These are phyloP conservation scores for Chondrus crispus DNA, from an alignment of 23 red algal genomes.

Conservation along the genomic window DNA sequence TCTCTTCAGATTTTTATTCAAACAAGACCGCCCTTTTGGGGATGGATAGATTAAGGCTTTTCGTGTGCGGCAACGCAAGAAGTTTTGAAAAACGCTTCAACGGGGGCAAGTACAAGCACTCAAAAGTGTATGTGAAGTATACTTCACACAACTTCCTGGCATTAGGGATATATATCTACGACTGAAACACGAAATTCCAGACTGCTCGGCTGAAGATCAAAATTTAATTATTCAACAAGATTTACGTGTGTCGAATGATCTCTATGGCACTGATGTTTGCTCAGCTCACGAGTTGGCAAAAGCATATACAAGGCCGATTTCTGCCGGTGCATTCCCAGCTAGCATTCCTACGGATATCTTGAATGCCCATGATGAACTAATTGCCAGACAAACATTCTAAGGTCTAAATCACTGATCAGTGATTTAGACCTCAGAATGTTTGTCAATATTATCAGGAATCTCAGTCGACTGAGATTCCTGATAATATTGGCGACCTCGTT, in stretches of 20 bases:
- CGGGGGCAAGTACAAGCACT: too few species aligned
- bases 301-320: not conserved
- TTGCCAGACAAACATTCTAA: not conserved
- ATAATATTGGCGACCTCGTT: not conserved
- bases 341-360: not conserved
- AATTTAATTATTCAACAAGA: not conserved
- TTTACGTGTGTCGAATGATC: not conserved
- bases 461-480: not conserved
- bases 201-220: not conserved
- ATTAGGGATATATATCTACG: constrained; percentile 5
- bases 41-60: too few species aligned
- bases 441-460: not conserved
- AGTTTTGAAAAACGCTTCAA: too few species aligned
- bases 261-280: not conserved
- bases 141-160: too few species aligned
- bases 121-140: too few species aligned
- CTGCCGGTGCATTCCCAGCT: not conserved
- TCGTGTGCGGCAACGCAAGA: too few species aligned
- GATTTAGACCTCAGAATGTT: not conserved
- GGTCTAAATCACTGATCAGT: not conserved
- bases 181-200: not conserved
- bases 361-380: constrained; percentile 3
- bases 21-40: too few species aligned
- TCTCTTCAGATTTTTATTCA: too few species aligned
- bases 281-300: not conserved